phyloP scores from a whole-genome alignment of 371 early-diverging fungal genomes.

The Neoconidiobolus thromboides region DNA sequence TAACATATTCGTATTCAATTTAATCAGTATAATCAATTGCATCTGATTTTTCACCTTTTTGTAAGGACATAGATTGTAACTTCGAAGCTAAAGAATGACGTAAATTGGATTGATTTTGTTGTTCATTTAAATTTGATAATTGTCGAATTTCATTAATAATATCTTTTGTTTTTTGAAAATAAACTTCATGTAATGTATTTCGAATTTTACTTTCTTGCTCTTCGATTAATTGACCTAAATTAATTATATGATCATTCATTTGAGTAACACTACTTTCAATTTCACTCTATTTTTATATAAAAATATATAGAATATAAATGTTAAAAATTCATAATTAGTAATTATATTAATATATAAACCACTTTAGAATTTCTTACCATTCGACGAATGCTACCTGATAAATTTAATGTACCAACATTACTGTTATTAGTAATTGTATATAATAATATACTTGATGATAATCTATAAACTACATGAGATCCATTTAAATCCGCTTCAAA shows the following conservation, averaged over 20 bases:
- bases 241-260: constrained; percentile 60
- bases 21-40: too few species aligned
- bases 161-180: constrained; percentile 93
- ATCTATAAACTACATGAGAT: constrained; percentile 69
- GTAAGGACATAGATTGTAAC: neutral
- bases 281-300: constrained; percentile 28
- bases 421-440: constrained; percentile 54
- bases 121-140: constrained; percentile 44
- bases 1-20: too few species aligned
- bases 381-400: constrained; percentile 84
- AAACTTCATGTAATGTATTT: constrained; percentile 79
- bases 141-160: constrained; percentile 84
- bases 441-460: constrained; percentile 90
- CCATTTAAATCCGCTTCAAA: constrained; percentile 73
- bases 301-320: neutral
- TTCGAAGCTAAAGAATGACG: neutral
- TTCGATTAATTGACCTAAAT: constrained; percentile 92
- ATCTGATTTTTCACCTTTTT: too few species aligned
- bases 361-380: constrained; percentile 29
- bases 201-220: constrained; percentile 95
- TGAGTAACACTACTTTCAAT: constrained; percentile 63
- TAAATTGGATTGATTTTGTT: neutral
- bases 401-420: constrained; percentile 55
- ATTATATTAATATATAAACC: neutral
- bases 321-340: neutral